Conservation (phyloP, 2,329 filamentous ascomycete species). For the Penicillium sp. region DNA sequence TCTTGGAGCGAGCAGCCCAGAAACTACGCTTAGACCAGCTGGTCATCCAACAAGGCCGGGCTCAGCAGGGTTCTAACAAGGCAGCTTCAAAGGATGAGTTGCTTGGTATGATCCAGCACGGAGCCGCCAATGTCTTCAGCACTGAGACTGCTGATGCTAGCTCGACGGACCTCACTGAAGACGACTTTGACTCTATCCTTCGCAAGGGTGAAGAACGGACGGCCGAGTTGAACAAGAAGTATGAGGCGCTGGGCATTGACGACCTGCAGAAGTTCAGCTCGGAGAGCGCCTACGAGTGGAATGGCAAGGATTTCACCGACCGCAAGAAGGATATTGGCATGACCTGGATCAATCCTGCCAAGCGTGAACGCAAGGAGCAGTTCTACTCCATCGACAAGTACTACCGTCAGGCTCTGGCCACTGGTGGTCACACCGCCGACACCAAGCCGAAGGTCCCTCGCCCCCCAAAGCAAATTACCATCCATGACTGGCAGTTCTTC, state of each 20-base stretch:
- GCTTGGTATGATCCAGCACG: slow-evolving; percentile 97
- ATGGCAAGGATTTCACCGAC: slow-evolving; percentile 91
- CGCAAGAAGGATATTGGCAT: slow-evolving; percentile 90
- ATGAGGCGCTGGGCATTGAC: slow-evolving; percentile 95
- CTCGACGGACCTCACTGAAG: slow-evolving; percentile 67
- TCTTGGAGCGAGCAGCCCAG: slow-evolving; percentile 92
- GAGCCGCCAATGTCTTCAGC: slow-evolving; percentile 91
- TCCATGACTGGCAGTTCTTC: slow-evolving; percentile 98
- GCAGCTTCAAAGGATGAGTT: slow-evolving; percentile 96
- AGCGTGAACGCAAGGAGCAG: slow-evolving; percentile 97
- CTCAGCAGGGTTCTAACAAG: slow-evolving; percentile 85
- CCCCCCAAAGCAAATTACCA: slow-evolving; percentile 85
- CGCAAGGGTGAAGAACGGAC: slow-evolving; percentile 85
- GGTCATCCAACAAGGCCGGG: slow-evolving; percentile 95
- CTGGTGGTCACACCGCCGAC: slow-evolving; percentile 74
- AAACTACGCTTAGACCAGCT: slow-evolving; percentile 95
- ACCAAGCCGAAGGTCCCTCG: slow-evolving; percentile 94
- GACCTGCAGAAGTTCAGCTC: slow-evolving; percentile 97
- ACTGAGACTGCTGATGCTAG: slow-evolving; percentile 64
- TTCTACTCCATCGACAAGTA: slow-evolving; percentile 99
- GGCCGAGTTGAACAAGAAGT: slow-evolving; percentile 86
- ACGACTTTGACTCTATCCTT: slow-evolving; percentile 88
- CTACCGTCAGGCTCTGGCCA: slow-evolving; percentile 87
- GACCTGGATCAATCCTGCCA: slow-evolving; percentile 96
- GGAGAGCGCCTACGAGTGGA: slow-evolving; percentile 98